Evolutionary conservation across 805 yeast genomes (phyloP).

Genomic region (Kluyveromyces nonfermentans): DNA sequence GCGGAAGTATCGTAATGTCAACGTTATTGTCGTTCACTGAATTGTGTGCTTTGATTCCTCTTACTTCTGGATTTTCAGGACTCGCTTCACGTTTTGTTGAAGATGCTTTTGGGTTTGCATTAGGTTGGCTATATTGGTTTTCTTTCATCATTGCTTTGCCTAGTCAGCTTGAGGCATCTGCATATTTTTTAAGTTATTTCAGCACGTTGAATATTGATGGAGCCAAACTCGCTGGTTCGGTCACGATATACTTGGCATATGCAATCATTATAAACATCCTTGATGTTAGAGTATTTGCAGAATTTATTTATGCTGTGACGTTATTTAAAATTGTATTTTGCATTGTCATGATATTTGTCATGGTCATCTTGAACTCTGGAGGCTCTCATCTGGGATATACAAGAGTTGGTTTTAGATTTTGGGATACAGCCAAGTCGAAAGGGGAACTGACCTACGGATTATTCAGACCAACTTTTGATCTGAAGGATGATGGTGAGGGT

Average conservation of each 20-base stretch:
- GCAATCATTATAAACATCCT: constrained; percentile 46
- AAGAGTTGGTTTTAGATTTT: constrained; percentile 57
- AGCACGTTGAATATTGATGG: constrained; percentile 42
- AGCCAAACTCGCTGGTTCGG: constrained; percentile 54
- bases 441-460: constrained; percentile 50
- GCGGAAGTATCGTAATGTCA: constrained; percentile 57
- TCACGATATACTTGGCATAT: constrained; percentile 44
- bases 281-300: constrained; percentile 68
- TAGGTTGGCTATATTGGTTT: constrained; percentile 56
- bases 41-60: constrained; percentile 52
- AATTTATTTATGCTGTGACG: constrained; percentile 57
- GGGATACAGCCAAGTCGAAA: constrained; percentile 43
- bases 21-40: constrained; percentile 58
- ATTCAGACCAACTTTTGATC: constrained; percentile 63
- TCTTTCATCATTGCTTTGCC: constrained; percentile 50
- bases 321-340: constrained; percentile 46
- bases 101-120: constrained; percentile 57
- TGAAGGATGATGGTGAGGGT: constrained; percentile 51
- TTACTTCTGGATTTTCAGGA: constrained; percentile 54
- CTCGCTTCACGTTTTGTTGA: constrained; percentile 56
- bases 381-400: constrained; percentile 22
- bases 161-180: constrained; percentile 56
- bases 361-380: constrained; percentile 54
- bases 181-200: constrained; percentile 55
- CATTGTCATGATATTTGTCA: constrained; percentile 46